phyloP scores from a whole-genome alignment of 495 filamentous ascomycete genomes.

The Penicillium steckii region DNA sequence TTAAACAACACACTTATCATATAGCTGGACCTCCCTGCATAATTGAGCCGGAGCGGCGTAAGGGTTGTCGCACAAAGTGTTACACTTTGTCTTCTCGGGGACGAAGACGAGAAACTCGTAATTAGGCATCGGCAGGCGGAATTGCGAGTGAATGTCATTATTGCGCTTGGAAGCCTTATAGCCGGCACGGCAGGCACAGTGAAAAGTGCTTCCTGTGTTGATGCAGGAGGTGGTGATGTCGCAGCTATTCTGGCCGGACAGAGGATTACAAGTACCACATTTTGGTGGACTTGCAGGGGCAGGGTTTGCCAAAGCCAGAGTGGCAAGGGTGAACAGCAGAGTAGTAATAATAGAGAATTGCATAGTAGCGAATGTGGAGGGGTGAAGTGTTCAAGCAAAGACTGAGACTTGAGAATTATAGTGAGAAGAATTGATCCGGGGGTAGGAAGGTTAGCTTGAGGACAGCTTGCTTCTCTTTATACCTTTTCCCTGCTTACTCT shows the following conservation, averaged over 20 bases:
- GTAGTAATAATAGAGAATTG: slow-evolving; percentile 23
- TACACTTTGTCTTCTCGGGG: slow-evolving; percentile 36
- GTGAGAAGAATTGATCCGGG: slow-evolving; percentile 7
- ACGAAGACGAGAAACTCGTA: slow-evolving; percentile 46
- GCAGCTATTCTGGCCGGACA: slow-evolving; percentile 43
- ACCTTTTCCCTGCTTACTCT: background rate
- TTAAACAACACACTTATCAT: slow-evolving; percentile 31
- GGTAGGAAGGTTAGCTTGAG: background rate
- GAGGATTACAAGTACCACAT: slow-evolving; percentile 44
- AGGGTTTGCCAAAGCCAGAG: slow-evolving; percentile 24
- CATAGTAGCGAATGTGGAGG: slow-evolving; percentile 23
- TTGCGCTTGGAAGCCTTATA: slow-evolving; percentile 54
- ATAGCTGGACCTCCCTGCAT: slow-evolving; percentile 38
- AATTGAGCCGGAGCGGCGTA: slow-evolving; percentile 29
- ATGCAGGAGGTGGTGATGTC: slow-evolving; percentile 46
- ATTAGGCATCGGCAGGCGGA: slow-evolving; percentile 39
- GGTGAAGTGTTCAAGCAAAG: background rate
- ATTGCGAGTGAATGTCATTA: slow-evolving; percentile 34
- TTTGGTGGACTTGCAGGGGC: slow-evolving; percentile 10
- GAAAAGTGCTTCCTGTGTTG: slow-evolving; percentile 69
- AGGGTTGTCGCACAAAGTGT: slow-evolving; percentile 39
- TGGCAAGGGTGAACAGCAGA: slow-evolving; percentile 21
- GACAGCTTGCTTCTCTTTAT: background rate
- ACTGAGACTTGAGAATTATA: background rate
- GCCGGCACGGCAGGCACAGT: slow-evolving; percentile 70